Percentiles rank a stretch among this genome's conserved stretches.
phyloP scores from a whole-genome alignment of 371 early-diverging fungal species.

The Mortierella sp. region DNA sequence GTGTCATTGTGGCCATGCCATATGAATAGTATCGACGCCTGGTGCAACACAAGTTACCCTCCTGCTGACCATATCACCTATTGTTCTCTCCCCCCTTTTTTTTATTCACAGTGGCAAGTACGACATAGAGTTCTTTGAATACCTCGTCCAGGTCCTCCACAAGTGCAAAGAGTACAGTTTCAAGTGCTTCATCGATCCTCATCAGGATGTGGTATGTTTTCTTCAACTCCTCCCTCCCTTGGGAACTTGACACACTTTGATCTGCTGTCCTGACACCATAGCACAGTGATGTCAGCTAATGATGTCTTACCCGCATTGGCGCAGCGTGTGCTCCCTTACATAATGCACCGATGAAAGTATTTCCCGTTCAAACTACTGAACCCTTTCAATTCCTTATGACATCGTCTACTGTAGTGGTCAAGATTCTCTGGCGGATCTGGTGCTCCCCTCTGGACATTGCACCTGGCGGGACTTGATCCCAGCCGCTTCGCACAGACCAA shows the following conservation, averaged over 20 bases:
- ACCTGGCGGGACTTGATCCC: conserved; percentile 80
- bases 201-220: conserved; percentile 77
- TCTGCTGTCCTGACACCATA: background rate
- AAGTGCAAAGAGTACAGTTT: conserved; percentile 78
- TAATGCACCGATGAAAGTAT: background rate
- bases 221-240: background rate
- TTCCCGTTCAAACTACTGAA: background rate
- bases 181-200: conserved; percentile 87
- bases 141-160: conserved; percentile 74
- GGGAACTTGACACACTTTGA: background rate
- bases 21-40: background rate
- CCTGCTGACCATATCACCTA: conserved; percentile 19
- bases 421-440: conserved; percentile 87
- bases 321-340: background rate
- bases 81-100: background rate
- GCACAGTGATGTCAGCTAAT: conserved; percentile 6
- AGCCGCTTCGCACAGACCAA: conserved; percentile 71
- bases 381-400: background rate
- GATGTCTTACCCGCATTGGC: background rate
- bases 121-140: conserved; percentile 86
- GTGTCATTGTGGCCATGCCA: conserved; percentile 10
- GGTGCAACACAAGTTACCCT: background rate
- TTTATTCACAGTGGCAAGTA: conserved; percentile 75
- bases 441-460: conserved; percentile 89
- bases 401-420: conserved; percentile 69